Conservation (phyloP, 2,329 filamentous ascomycete genomes). For the Huntiella abstrusa region DNA sequence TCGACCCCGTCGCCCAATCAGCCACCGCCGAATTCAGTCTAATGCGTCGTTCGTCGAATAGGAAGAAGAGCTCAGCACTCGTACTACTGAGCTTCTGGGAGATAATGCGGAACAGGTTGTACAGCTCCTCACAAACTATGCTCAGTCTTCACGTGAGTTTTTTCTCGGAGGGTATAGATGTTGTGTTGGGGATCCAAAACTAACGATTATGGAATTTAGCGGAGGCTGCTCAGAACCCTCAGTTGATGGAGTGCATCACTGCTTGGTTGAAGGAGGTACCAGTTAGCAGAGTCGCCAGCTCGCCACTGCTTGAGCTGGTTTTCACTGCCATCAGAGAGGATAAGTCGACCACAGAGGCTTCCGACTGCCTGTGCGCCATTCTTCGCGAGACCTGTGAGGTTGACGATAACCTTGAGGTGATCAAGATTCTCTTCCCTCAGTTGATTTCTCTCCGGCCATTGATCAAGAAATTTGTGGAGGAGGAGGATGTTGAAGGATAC, state of each 20-base stretch:
- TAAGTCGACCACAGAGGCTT: slow-evolving; percentile 64
- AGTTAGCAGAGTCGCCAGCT: slow-evolving; percentile 63
- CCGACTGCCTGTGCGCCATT: slow-evolving; percentile 83
- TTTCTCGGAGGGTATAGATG: neutral
- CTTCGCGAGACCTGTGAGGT: slow-evolving; percentile 86
- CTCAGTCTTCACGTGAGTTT: slow-evolving; percentile 68
- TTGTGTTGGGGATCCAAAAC: neutral
- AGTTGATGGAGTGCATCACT: slow-evolving; percentile 84
- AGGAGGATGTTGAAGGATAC: slow-evolving; percentile 71
- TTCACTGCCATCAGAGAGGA: slow-evolving; percentile 61
- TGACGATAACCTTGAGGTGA: slow-evolving; percentile 68
- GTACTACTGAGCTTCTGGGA: slow-evolving; percentile 76
- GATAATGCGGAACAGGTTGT: slow-evolving; percentile 83
- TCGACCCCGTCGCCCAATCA: neutral
- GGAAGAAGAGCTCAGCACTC: slow-evolving; percentile 83
- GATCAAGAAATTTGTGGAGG: slow-evolving; percentile 53
- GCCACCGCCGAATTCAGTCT: slow-evolving; percentile 21
- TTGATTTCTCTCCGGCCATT: slow-evolving; percentile 59
- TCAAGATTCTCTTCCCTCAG: slow-evolving; percentile 65
- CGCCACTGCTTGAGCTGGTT: slow-evolving; percentile 64
- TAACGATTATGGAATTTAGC: slow-evolving; percentile 25
- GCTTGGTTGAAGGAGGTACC: slow-evolving; percentile 94
- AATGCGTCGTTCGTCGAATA: slow-evolving; percentile 31
- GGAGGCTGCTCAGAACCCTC: slow-evolving; percentile 65
- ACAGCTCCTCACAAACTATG: slow-evolving; percentile 71